Evolutionary conservation across 352 stramenopile genomes (phyloP), one percentile per base, ranked within the genome.

Genomic region (Phytophthora citricola): DNA sequence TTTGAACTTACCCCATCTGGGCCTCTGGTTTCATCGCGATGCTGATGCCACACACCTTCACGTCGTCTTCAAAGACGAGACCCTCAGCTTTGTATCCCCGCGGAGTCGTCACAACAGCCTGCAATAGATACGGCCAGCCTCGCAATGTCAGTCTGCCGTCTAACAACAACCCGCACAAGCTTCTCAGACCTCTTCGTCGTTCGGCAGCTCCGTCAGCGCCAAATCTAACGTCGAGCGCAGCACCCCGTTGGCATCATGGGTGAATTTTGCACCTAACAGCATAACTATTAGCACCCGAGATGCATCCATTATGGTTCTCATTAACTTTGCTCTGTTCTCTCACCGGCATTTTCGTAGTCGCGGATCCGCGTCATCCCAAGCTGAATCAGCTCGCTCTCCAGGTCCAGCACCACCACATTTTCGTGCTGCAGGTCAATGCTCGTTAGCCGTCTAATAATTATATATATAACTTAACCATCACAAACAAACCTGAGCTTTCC

Each of bases 351-450:
- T 44, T 89, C 76, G 56, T 80, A 87, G 66, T 91, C 81, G 46
- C 87, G 87, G 46, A 95, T 78, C n/a, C 83, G 75, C 26, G 85
- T 90, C 66, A 95, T 92, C 32, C 85, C 83, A 22, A 93, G 73
- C 66, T 94, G 85, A 31, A 95, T 83, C n/a, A 92, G 63, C 61
- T 95, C 87, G 66, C 83, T 93, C 69, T 95, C 87, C 3, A 95
- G 61, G 38, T 94, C 87, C 46, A 95, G 62, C 58, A 94, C 86
- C 39, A 92, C 85, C 31, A 95, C 86, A 52, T 95, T 95, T 59
- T 94, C 85, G 54, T 95, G 87, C 87, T 95, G 61, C 17, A 64
- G 24, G 9, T 10, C 34, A 50, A 32, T 46, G 20, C 20, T 6
- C 4, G 29, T 69, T 32, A 66, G 38, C 26, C 27, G 15, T 11